These are phyloP conservation scores for Dioszegia hungarica DNA, from an alignment of 768 basidiomycete species.

Conservation along the genomic window DNA sequence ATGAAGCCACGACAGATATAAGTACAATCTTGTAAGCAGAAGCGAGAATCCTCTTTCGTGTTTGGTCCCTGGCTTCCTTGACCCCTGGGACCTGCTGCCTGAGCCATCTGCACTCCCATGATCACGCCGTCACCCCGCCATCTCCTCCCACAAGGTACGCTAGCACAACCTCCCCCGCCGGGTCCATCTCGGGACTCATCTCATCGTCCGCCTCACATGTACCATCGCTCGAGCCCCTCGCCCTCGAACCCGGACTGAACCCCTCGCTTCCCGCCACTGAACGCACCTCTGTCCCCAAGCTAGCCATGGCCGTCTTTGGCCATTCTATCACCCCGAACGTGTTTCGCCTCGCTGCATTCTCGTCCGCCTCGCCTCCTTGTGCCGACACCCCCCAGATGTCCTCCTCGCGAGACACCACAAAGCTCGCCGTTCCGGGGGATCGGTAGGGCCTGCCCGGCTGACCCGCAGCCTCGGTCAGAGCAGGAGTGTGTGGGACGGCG, in stretches of 20 bases:
- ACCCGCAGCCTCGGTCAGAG: not conserved
- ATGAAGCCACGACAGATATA: no score
- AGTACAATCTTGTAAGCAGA: no score
- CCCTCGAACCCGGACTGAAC: no score
- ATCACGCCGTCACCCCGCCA: not conserved
- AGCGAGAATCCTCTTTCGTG: no score
- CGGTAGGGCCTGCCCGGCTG: conserved; percentile 16
- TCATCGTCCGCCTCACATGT: conserved; percentile 8
- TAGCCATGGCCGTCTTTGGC: no score
- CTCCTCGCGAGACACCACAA: conserved; percentile 7
- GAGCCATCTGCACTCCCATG: not conserved
- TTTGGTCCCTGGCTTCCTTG: no score
- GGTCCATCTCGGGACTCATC: not conserved
- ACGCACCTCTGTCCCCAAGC: no score
- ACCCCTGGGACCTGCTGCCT: no score
- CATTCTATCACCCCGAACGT: conserved; percentile 4
- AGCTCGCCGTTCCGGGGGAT: conserved; percentile 23
- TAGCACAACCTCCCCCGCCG: not conserved
- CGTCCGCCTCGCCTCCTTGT: not conserved
- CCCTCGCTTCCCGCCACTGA: no score
- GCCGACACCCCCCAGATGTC: not conserved
- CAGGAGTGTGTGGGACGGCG: not conserved
- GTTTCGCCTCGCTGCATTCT: not conserved
- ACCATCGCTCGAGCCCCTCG: no score
- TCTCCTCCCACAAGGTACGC: not conserved